These are phyloP conservation scores for Euphorbia pulcherrima DNA, from an alignment of 345 rosid genomes.

Conservation along the genomic window DNA sequence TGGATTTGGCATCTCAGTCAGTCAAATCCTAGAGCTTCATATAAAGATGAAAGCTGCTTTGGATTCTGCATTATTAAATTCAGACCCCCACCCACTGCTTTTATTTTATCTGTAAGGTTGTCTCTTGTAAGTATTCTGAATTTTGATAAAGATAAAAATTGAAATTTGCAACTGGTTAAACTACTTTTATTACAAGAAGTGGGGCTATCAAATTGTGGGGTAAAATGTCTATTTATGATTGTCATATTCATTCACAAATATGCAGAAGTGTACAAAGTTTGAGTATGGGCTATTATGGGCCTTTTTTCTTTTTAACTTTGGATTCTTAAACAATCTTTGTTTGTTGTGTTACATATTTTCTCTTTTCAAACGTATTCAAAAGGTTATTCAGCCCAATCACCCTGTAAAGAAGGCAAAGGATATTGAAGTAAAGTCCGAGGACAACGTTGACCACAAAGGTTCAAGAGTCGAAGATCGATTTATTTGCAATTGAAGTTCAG, in stretches of 20 bases:
- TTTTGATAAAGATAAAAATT: neutral
- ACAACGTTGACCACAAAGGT: neutral
- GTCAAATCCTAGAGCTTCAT: conserved; percentile 3
- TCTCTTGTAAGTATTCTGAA: neutral
- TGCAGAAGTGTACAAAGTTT: neutral
- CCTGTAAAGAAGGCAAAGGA: neutral
- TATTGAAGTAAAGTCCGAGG: neutral
- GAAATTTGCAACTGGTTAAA: neutral
- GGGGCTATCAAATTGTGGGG: neutral
- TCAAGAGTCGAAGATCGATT: too few relatives aligned
- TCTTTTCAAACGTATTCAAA: neutral
- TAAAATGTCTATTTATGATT: conserved; percentile 10
- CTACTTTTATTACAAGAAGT: neutral
- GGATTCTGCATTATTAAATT: neutral
- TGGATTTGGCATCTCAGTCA: conserved; percentile 2
- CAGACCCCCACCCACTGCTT: neutral
- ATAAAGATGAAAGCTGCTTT: conserved; percentile 7
- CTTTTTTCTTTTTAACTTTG: neutral
- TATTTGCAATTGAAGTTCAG: too few relatives aligned
- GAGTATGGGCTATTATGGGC: neutral
- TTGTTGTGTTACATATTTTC: neutral
- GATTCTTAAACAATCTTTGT: neutral
- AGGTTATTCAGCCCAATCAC: neutral
- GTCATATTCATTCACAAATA: neutral
- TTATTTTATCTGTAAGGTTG: neutral